These are phyloP conservation scores for Sporothrix curviconia DNA, from an alignment of 2,329 filamentous ascomycete genomes.

Conservation along the genomic window DNA sequence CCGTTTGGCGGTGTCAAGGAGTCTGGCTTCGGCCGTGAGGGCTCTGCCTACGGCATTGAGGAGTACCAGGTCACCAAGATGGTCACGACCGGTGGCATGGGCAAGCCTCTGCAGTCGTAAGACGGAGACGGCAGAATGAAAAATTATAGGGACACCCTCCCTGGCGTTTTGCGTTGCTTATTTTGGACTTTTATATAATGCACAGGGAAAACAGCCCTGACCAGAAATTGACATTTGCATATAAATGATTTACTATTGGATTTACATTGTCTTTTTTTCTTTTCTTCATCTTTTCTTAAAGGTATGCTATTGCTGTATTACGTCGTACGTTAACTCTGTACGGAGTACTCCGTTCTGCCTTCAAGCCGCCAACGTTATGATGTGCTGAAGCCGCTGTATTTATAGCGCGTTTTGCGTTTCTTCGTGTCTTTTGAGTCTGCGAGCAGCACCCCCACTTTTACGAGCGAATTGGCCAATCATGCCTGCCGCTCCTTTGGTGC, in stretches of 20 bases:
- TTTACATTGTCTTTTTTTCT: too few relatives aligned
- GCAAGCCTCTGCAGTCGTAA: slow-evolving; percentile 42
- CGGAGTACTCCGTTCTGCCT: too few relatives aligned
- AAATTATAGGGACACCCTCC: not conserved
- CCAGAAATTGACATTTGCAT: too few relatives aligned
- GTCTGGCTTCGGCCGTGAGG: slow-evolving; percentile 74
- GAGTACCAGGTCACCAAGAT: slow-evolving; percentile 73
- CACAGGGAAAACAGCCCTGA: too few relatives aligned
- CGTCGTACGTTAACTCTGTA: too few relatives aligned
- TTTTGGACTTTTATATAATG: too few relatives aligned
- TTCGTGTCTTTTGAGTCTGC: not conserved
- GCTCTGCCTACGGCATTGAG: slow-evolving; percentile 67
- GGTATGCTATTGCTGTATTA: too few relatives aligned
- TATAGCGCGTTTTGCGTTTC: not conserved
- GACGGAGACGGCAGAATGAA: not conserved
- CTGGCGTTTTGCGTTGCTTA: not conserved
- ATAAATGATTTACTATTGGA: too few relatives aligned
- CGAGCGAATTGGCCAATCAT: slow-evolving; percentile 12
- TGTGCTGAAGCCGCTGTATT: slow-evolving; percentile 1
- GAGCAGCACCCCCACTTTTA: not conserved
- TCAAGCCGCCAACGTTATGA: too few relatives aligned
- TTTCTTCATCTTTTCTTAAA: too few relatives aligned
- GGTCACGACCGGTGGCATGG: slow-evolving; percentile 50
- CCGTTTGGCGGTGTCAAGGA: slow-evolving; percentile 78
- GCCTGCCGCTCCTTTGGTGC: not conserved